Evolutionary conservation across 768 basidiomycete species (phyloP), one percentile per base, ranked within the genome.

Genomic region (Suillus cothurnatus): DNA sequence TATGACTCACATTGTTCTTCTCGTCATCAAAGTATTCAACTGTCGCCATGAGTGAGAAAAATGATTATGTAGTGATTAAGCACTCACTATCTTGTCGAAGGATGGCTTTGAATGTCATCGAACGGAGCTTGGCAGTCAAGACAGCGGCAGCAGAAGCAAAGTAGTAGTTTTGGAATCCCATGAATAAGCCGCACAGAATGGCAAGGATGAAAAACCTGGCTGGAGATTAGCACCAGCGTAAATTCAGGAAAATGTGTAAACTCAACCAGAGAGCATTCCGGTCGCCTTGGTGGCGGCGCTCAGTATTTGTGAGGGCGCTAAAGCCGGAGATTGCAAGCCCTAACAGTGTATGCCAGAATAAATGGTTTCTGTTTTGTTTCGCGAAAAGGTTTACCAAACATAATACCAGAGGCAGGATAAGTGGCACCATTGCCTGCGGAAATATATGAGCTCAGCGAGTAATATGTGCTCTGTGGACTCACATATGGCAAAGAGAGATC

Each of bases 61-160:
- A 21, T 31, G 23, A 23, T 4, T 8, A 43, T 15, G 14, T 26
- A 50, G 14, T 3, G 15, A 58, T 41, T 43, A 21, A 73, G 66
- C 69, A 80, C 66, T 73, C 71, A 71, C 81, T 78, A 67, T 85
- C 84, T 66, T 83, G 81, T 26, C 82, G 73, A 5, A 85, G 71
- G 43, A 82, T 80, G 17, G 83, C 73, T 19, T 64, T 61, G 76
- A 85, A 85, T 39, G 71, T 71, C 56, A 77, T 52, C 17, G 70
- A 70, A 32, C 84, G 77, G 7, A 85, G 67, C 64, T 78, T 79
- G 58, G 72, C 71, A 7, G 78, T 77, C 39, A 85, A 70, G 15
- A 69, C 67, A 62, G 81, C 81, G 12, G 81, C 79, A 7, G 81
- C 73, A 6, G 69, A 45, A 28, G 71, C 70, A 65, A 82, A 80